Evolutionary conservation across 2,329 filamentous ascomycete genomes (phyloP).

Genomic region (Zymoseptoria passerinii): DNA sequence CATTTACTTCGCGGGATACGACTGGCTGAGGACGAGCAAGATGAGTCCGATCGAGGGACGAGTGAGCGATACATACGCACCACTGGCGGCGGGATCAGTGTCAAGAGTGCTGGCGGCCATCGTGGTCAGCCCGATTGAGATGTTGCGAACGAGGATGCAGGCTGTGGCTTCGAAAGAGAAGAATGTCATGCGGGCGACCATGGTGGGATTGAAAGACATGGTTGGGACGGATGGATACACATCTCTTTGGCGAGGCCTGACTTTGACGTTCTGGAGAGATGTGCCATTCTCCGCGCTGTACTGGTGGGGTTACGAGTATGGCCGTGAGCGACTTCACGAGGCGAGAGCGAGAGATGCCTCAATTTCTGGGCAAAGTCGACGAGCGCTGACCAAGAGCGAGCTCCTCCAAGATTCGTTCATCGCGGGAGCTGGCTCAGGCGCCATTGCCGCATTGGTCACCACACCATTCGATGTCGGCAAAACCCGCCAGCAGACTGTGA

Average conservation of each 20-base stretch:
- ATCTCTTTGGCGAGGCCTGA: slow-evolving; percentile 83
- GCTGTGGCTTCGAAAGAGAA: slow-evolving; percentile 42
- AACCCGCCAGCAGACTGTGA: slow-evolving; percentile 80
- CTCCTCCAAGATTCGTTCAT: slow-evolving; percentile 86
- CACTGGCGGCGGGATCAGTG: slow-evolving; percentile 68
- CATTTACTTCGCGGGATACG: slow-evolving; percentile 97
- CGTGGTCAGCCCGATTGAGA: slow-evolving; percentile 81
- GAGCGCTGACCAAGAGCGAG: slow-evolving; percentile 58
- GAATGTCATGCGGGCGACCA: slow-evolving; percentile 69
- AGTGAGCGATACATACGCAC: slow-evolving; percentile 62
- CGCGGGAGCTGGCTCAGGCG: slow-evolving; percentile 74
- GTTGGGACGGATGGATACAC: slow-evolving; percentile 66
- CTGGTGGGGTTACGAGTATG: slow-evolving; percentile 94
- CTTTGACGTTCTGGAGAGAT: slow-evolving; percentile 88
- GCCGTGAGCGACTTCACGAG: slow-evolving; percentile 63
- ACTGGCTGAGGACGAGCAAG: slow-evolving; percentile 73
- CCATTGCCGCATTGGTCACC: slow-evolving; percentile 77
- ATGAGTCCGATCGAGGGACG: slow-evolving; percentile 59
- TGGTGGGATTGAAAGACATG: slow-evolving; percentile 70
- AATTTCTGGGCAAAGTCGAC: slow-evolving; percentile 16
- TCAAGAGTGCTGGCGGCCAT: slow-evolving; percentile 75
- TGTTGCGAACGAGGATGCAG: slow-evolving; percentile 88
- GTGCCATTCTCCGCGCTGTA: slow-evolving; percentile 96
- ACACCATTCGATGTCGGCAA: slow-evolving; percentile 98
- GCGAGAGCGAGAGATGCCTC: slow-evolving; percentile 45